Evolutionary conservation across 495 filamentous ascomycete genomes (phyloP).

Genomic region (Terfezia claveryi): DNA sequence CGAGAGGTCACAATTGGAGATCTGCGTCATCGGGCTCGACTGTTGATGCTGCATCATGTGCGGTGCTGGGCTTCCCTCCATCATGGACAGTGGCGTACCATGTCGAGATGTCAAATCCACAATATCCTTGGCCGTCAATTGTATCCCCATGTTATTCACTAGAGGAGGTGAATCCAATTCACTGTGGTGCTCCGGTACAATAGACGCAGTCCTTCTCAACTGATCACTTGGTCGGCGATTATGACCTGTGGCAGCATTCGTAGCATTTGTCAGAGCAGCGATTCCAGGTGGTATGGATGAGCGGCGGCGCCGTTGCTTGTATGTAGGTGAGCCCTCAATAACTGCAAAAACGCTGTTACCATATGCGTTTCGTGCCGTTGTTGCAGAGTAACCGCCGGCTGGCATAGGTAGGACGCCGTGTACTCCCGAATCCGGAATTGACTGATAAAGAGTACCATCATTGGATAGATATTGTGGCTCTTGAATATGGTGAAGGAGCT

Average conservation of each 20-base stretch:
- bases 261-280: constrained; percentile 38
- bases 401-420: constrained; percentile 36
- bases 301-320: constrained; percentile 85
- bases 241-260: constrained; percentile 29
- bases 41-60: constrained; percentile 50
- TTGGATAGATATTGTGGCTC: constrained; percentile 96
- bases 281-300: constrained; percentile 70
- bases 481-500: constrained; percentile 47
- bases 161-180: constrained; percentile 11
- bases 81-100: constrained; percentile 59
- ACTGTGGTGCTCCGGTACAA: constrained; percentile 55
- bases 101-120: constrained; percentile 60
- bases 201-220: constrained; percentile 68
- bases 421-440: constrained; percentile 32
- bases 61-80: constrained; percentile 56
- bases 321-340: constrained; percentile 92
- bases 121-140: constrained; percentile 49
- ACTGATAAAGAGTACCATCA: constrained; percentile 70
- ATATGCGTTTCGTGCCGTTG: constrained; percentile 42
- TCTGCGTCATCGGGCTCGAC: constrained; percentile 25
- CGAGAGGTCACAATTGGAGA: constrained; percentile 41
- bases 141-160: constrained; percentile 9
- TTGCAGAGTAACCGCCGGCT: constrained; percentile 50
- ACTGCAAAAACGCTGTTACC: constrained; percentile 75
- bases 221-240: constrained; percentile 19